A percentile compares a stretch with the other conserved stretches of the same genome.
phyloP scores from a whole-genome alignment of 2,329 filamentous ascomycete genomes.

The Zasmidium cellare region DNA sequence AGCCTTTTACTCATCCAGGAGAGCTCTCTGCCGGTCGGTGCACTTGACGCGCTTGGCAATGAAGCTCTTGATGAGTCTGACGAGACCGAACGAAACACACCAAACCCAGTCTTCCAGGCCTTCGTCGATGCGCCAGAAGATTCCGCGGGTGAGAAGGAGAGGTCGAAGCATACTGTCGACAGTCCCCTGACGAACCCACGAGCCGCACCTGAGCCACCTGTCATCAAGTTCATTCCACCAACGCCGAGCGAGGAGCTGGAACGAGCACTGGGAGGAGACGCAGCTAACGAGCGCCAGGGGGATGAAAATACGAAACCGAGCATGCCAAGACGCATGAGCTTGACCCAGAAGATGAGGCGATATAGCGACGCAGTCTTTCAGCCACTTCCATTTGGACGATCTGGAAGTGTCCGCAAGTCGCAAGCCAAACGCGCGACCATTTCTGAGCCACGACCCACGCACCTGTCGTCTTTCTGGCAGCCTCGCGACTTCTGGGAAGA shows the following conservation, averaged over 20 bases:
- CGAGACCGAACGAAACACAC: conserved; percentile 9
- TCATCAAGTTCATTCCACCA: conserved; percentile 56
- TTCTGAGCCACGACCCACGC: conserved; percentile 32
- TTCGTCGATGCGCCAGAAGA: conserved; percentile 17
- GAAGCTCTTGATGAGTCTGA: conserved; percentile 1
- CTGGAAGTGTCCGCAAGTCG: conserved; percentile 17
- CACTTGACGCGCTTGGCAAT: conserved; percentile 3
- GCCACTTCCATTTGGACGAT: conserved; percentile 39
- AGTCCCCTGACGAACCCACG: conserved; percentile 62
- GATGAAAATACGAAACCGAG: conserved; percentile 8
- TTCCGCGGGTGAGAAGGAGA: conserved; percentile 9
- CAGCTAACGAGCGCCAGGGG: not conserved
- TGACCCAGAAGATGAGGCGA: conserved; percentile 46
- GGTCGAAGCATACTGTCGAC: conserved; percentile 41
- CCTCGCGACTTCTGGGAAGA: conserved; percentile 65
- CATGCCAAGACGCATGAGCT: conserved; percentile 38
- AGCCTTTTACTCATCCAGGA: conserved; percentile 66
- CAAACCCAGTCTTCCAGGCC: conserved; percentile 15
- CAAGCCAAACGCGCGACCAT: conserved; percentile 22
- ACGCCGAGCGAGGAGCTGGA: conserved; percentile 52
- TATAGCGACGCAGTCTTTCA: conserved; percentile 48
- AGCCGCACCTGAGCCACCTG: conserved; percentile 57
- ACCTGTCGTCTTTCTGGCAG: conserved; percentile 62
- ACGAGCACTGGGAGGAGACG: conserved; percentile 33
- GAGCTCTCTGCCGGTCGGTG: conserved; percentile 6